phyloP scores from a whole-genome alignment of 306 rosid species.

The Pyrus communis region DNA sequence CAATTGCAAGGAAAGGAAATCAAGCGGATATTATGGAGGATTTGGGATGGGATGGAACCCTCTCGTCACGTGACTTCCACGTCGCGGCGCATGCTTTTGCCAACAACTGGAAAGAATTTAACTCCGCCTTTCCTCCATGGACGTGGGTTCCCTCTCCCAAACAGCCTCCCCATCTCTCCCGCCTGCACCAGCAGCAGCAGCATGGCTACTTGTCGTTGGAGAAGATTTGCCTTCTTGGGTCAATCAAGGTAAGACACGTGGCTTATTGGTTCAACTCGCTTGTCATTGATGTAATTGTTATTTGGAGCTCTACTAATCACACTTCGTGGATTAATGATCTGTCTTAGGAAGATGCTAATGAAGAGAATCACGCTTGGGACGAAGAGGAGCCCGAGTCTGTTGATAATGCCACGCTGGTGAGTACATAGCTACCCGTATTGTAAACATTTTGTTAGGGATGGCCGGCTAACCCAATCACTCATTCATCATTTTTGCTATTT shows the following conservation, averaged over 20 bases:
- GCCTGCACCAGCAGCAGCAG: slow-evolving; percentile 13
- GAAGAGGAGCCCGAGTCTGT: slow-evolving; percentile 40
- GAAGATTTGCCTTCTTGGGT: slow-evolving; percentile 32
- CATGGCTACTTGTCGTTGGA: slow-evolving; percentile 67
- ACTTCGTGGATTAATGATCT: background rate
- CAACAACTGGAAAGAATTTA: slow-evolving; percentile 47
- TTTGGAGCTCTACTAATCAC: background rate
- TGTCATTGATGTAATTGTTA: too few relatives aligned
- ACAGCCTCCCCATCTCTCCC: slow-evolving; percentile 21
- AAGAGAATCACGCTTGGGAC: slow-evolving; percentile 10
- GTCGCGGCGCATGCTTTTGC: slow-evolving; percentile 48
- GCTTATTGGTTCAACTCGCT: slow-evolving; percentile 14
- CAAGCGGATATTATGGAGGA: background rate
- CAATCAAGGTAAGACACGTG: background rate
- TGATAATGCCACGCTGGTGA: slow-evolving; percentile 59
- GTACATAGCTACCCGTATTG: too few relatives aligned
- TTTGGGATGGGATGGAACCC: slow-evolving; percentile 54
- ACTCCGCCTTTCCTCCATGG: slow-evolving; percentile 56
- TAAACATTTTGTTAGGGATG: too few relatives aligned
- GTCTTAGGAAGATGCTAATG: slow-evolving; percentile 28
- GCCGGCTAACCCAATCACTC: too few relatives aligned
- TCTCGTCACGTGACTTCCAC: slow-evolving; percentile 45
- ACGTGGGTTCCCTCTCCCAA: slow-evolving; percentile 44
- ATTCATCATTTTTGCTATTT: slow-evolving; percentile 1
- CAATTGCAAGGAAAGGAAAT: background rate